Conservation (phyloP, 2,329 filamentous ascomycete species). For the Colletotrichum truncatum region DNA sequence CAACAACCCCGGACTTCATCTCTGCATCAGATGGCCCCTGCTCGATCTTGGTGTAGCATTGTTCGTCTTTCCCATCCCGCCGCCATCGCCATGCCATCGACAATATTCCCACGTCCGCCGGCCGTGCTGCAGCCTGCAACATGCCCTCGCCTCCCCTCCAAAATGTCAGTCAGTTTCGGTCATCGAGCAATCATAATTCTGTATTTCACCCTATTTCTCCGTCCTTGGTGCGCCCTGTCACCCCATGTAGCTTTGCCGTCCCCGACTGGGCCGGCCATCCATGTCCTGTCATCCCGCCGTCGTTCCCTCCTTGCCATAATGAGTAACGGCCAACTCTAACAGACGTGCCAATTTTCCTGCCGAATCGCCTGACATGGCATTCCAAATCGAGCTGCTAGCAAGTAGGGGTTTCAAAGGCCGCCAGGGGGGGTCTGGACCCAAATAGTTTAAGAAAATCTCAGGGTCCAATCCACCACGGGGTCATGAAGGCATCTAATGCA, state of each 20-base stretch:
- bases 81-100: slow-evolving; percentile 22
- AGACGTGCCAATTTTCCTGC: neutral
- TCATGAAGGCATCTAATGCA: no score
- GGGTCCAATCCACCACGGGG: slow-evolving; percentile 19
- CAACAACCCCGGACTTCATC: slow-evolving; percentile 15
- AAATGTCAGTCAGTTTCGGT: neutral
- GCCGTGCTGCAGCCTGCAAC: no score
- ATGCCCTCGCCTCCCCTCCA: neutral
- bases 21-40: slow-evolving; percentile 19
- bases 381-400: slow-evolving; percentile 4
- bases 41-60: slow-evolving; percentile 12
- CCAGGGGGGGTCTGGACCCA: neutral
- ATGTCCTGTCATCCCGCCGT: neutral
- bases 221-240: neutral
- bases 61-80: slow-evolving; percentile 17
- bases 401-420: neutral
- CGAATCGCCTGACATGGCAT: neutral
- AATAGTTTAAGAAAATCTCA: slow-evolving; percentile 14
- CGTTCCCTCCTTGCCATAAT: neutral
- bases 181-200: neutral
- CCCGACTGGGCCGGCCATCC: neutral
- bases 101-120: no score
- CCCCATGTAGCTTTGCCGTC: neutral
- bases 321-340: neutral
- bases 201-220: neutral